Evolutionary conservation across 2,329 filamentous ascomycete species (phyloP), one percentile per base, ranked within the genome.

Genomic region (Diaporthe humulicola): DNA sequence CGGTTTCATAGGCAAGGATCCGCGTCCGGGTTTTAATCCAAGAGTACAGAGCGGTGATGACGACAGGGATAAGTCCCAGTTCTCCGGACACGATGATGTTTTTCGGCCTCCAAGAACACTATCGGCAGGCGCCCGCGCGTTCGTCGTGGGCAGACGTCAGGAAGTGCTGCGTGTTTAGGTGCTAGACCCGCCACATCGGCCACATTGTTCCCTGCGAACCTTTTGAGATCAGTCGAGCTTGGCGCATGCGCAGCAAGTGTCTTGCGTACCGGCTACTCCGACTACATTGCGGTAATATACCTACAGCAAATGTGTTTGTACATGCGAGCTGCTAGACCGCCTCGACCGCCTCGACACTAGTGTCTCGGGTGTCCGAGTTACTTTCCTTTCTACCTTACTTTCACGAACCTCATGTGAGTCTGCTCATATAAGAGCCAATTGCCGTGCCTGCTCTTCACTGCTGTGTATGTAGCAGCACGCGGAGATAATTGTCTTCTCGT

Each of bases 1-100:
- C 40, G 67, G 75, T 76, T 36, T 36, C 61, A 76, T 73, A 72
- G 64, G 48, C 70, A 74, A 74, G 75, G 73, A 69, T 74, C 69
- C 48, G 50, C 30, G 56, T 15, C 58, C 71, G 67, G 71, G 54
- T 61, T 61, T 74, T 74, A 48, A 50, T 40, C 66, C 64, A 56
- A 73, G 67, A 52, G 69, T 64, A 74, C 75, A 67, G 54, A 76
- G 69, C 69, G 54, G 45, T 38, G 50, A 25, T 38, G 56, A 45
- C 57, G 42, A 38, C 75, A 76, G 52, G 75, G 75, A 57, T 61
- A 17, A 22, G 52, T 72, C 56, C 73, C 73, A 74, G 64, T 36
- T 48, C 40, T 42, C 33, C 56, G 69, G 73, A 70, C 71, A 70
- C 69, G 70, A 73, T 54, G 45, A 69, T 58, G 70, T 72, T 74